Base-by-base conservation (phyloP, 495 filamentous ascomycete species). In the Neurospora africana region DNA sequence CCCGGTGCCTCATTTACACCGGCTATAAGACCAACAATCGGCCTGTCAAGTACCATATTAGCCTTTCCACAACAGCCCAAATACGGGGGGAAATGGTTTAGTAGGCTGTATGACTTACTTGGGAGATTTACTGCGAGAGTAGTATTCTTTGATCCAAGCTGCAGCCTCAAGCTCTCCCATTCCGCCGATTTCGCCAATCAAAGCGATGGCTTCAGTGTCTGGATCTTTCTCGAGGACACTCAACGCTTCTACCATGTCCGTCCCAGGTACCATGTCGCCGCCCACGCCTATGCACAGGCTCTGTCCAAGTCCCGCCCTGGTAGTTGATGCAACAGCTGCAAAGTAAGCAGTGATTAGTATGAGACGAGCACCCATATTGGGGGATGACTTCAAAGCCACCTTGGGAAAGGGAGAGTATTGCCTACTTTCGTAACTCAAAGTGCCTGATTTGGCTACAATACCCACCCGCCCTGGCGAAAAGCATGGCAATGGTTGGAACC, bases 171-270 rank as follows among this genome's bases (percentile, higher is more conserved):
- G 83, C 78, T 97, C 94, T 5, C 89, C 90, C 2, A 84, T 84
- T 0, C 94, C 94, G n/a, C 94, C 93, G 76, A 97, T 89, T 79
- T 97, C 94, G 27, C 94, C 94, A 72, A 96, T 89, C 3, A 97
- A 71, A 27, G 95, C 88, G 38, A 97, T 95, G 3, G 90, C 94
- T 73, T 93, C 86, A 0, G 94, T 97, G 72, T 92, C 88, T 36
- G 87, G 79, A 74, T 97, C 92, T 47, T 91, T 78, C 72, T 92
- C 86, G 67, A 97, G 90, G 23, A 93, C 84, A 68, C 85, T 85
- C 69, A 97, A 78, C 2, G 88, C 93, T 72, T 97, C 93, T 4
- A 90, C 88, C 71, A 97, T 89, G 61, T 90, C 90, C 2, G 93
- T 98, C 0, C 94, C 93, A 0, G 92, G 91, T 44, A 94, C 78